Percentiles rank a stretch among this genome's conserved stretches.
phyloP scores from a whole-genome alignment of 768 basidiomycete genomes.

The Psilocybe tampanensis region DNA sequence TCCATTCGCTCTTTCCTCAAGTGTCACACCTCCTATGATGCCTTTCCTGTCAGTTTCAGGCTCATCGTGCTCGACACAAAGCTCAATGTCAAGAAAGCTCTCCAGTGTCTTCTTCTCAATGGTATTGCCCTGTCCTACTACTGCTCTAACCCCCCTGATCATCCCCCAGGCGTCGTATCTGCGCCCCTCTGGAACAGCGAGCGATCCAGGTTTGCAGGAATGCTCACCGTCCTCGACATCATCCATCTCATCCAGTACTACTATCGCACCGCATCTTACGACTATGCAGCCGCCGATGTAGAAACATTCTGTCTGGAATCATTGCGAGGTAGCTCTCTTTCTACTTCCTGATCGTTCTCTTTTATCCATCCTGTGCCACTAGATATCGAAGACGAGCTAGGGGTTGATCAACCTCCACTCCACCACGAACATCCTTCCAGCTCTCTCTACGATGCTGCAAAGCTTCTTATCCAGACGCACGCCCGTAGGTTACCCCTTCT shows the following conservation, averaged over 20 bases:
- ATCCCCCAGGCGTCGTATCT: slow-evolving; percentile 83
- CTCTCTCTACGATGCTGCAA: slow-evolving; percentile 88
- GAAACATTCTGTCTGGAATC: slow-evolving; percentile 90
- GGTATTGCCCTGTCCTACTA: slow-evolving; percentile 41
- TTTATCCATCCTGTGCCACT: slow-evolving; percentile 15
- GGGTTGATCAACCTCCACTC: slow-evolving; percentile 90
- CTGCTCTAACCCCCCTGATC: slow-evolving; percentile 13
- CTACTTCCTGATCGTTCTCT: slow-evolving; percentile 5
- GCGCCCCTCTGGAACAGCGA: slow-evolving; percentile 99
- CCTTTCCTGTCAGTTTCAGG: slow-evolving; percentile 95
- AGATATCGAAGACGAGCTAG: slow-evolving; percentile 94
- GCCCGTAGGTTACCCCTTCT: slow-evolving; percentile 93
- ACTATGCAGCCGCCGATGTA: slow-evolving; percentile 86
- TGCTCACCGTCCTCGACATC: slow-evolving; percentile 99
- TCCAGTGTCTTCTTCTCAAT: slow-evolving; percentile 85
- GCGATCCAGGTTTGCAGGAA: slow-evolving; percentile 89
- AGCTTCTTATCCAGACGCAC: slow-evolving; percentile 90
- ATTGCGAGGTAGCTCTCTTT: slow-evolving; percentile 68
- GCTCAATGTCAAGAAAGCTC: slow-evolving; percentile 93
- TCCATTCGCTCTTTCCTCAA: slow-evolving; percentile 83
- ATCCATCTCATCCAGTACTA: slow-evolving; percentile 99
- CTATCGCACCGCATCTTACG: slow-evolving; percentile 84
- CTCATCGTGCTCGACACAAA: slow-evolving; percentile 96
- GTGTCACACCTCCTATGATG: slow-evolving; percentile 89
- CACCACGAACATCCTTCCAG: slow-evolving; percentile 86